Percentiles rank a stretch among this genome's conserved stretches.
Evolutionary conservation across 129 eudicot genomes (phyloP).

Genomic region (Escallonia rubra): DNA sequence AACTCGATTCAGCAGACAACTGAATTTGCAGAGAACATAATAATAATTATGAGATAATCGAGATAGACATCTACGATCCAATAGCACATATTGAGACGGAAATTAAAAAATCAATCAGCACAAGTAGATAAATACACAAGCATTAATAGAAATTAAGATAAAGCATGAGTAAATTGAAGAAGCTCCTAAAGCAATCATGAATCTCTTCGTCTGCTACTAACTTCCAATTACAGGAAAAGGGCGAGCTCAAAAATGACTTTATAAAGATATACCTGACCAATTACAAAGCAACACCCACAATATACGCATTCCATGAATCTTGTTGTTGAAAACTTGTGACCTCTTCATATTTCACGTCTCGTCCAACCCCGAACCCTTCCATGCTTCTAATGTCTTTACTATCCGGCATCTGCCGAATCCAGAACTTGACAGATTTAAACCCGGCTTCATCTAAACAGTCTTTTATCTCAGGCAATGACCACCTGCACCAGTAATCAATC

Average conservation of each 20-base stretch:
- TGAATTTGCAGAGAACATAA: no score
- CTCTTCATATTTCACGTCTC: constrained; percentile 78
- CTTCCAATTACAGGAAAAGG: not conserved
- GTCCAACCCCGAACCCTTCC: constrained; percentile 62
- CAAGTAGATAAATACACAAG: no score
- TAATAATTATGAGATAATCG: no score
- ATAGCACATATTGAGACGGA: no score
- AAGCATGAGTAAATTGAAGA: no score
- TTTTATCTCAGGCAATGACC: constrained; percentile 97
- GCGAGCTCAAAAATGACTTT: not conserved
- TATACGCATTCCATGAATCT: constrained; percentile 95
- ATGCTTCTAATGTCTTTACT: constrained; percentile 55
- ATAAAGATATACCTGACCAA: not conserved
- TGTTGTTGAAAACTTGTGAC: constrained; percentile 83
- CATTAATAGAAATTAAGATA: no score
- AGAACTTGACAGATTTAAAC: constrained; percentile 72
- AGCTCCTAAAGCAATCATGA: not conserved
- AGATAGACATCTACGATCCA: no score
- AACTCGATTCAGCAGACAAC: no score
- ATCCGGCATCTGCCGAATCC: constrained; percentile 91
- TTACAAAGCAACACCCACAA: constrained; percentile 72
- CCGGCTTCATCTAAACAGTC: constrained; percentile 96
- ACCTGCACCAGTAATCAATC: constrained; percentile 26
- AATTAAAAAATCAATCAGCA: no score
- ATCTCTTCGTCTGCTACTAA: not conserved